Evolutionary conservation across 139 green algal species (phyloP), one percentile per base, ranked within the genome.

Genomic region (Volvox reticuliferus): DNA sequence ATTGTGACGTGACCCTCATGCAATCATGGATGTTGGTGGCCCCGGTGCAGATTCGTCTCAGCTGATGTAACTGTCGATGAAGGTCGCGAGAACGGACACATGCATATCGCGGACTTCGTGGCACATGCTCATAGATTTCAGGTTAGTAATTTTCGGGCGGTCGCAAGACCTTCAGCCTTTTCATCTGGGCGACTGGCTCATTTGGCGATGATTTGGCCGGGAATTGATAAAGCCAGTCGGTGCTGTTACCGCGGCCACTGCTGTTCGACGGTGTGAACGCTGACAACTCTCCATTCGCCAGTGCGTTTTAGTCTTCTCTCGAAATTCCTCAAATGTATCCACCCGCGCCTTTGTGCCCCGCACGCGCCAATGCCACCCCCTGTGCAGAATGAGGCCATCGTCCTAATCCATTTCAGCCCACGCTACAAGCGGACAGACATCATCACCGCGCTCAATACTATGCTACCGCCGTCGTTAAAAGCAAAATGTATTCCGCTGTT

Each of bases 351-450:
- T n/a, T n/a, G n/a, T 55, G 44, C 44, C 44, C 9, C 5, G 9
- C 44, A 55, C 44, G 21, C 6, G 65, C 65, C 83, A 9, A 55
- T 55, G 44, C 44, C 44, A 9, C 44, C 5, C 35, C 26, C 6
- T 67, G 6, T 24, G 61, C 92, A 98, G 91, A 98, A 98, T 81
- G 96, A 98, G 88, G 93, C 91, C 61, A 97, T 98, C 81, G 82
- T 99, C 73, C 93, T 99, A 33, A 97, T 98, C 75, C 97, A 99
- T 92, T 98, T 98, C 91, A 95, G 83, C 19, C 87, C 96, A 13
- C 93, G 97, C 21, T 98, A 98, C 94, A 96, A 86, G 16, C 90
- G 92, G 14, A 55, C 55, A 35, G 61, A 94, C n/a, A 96, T 98
- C 21, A 2, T 96, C 0, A 83, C 94, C 12, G 90, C 91, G 2